phyloP scores from a whole-genome alignment of 2,329 filamentous ascomycete species.

The Pyricularia pennisetigena region DNA sequence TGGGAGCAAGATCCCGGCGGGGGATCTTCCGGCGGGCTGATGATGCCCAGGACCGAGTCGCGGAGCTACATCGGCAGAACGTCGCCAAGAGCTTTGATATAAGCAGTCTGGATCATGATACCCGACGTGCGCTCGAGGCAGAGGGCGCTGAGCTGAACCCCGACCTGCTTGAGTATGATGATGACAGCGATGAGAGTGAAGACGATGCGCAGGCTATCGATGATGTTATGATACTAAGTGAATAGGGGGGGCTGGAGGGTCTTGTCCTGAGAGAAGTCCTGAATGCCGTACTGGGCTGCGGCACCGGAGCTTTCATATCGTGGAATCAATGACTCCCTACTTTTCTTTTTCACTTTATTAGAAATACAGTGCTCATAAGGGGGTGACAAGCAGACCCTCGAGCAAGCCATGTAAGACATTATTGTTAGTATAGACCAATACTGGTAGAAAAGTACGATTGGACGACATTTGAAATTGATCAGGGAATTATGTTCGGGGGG shows the following conservation, averaged over 20 bases:
- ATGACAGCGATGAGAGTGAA: conserved; percentile 1
- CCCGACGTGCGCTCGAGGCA: conserved; percentile 10
- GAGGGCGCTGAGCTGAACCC: conserved; percentile 14
- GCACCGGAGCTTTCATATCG: neutral
- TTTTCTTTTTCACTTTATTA: neutral
- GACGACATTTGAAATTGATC: neutral
- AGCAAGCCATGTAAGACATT: neutral
- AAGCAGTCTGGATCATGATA: conserved; percentile 8
- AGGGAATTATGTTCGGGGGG: no score
- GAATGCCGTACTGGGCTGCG: neutral
- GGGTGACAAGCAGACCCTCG: neutral
- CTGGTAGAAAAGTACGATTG: neutral
- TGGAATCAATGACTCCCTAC: neutral
- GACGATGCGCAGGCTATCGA: neutral
- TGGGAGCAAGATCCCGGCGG: neutral
- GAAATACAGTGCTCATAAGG: neutral
- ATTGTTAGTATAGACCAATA: neutral
- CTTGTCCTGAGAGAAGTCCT: neutral
- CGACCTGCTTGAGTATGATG: neutral
- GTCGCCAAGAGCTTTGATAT: conserved; percentile 7
- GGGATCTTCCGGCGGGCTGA: neutral
- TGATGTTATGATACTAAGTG: neutral
- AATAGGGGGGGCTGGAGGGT: neutral
- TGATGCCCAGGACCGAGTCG: neutral
- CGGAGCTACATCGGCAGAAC: conserved; percentile 6